Evolutionary conservation across 257 asterid species (phyloP).

Genomic region (Petrea volubilis): DNA sequence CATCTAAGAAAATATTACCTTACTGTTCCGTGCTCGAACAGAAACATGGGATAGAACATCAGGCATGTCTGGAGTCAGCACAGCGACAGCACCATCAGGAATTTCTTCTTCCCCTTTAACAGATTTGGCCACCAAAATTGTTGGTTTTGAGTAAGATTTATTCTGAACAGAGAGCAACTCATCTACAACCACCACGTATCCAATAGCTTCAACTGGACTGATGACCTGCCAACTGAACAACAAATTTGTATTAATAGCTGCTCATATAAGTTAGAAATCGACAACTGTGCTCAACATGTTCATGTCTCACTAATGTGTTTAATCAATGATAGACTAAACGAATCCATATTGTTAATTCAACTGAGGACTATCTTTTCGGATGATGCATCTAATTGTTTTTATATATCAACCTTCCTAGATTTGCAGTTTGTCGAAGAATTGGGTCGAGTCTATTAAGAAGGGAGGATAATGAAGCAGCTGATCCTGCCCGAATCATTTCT

Average conservation of each 20-base stretch:
- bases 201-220: constrained; percentile 94
- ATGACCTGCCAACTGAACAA: constrained; percentile 95
- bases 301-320: too few species aligned
- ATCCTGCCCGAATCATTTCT: constrained; percentile 96
- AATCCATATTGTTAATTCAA: not conserved
- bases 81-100: constrained; percentile 96
- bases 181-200: constrained; percentile 91
- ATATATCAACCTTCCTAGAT: constrained; percentile 79
- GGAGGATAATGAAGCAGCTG: constrained; percentile 94
- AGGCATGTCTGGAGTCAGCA: constrained; percentile 98
- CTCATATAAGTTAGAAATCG: constrained; percentile 17
- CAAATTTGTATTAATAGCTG: constrained; percentile 22
- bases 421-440: constrained; percentile 85
- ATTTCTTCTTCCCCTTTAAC: constrained; percentile 98
- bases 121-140: constrained; percentile 89
- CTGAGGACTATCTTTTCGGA: not conserved
- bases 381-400: not conserved
- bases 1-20: constrained; percentile 49
- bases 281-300: not conserved
- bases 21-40: constrained; percentile 96
- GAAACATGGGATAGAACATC: constrained; percentile 99
- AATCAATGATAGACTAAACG: too few species aligned
- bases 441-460: constrained; percentile 98
- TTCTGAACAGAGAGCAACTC: constrained; percentile 90
- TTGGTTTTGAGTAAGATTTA: constrained; percentile 70